Evolutionary conservation across 2,329 filamentous ascomycete genomes (phyloP).

Genomic region (Monosporascus sp.): DNA sequence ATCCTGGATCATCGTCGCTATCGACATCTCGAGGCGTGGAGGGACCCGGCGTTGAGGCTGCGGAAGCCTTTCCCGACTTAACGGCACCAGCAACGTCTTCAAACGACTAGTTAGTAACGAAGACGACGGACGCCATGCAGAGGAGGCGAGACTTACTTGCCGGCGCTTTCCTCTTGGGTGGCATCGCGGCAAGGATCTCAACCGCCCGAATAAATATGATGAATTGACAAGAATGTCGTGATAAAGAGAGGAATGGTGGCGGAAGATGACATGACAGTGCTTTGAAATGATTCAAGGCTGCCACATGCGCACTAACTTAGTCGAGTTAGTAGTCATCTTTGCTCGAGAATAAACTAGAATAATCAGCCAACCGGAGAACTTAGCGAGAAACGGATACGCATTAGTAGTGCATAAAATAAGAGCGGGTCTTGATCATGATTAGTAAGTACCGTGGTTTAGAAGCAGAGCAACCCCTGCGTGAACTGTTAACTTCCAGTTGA

Average conservation of each 20-base stretch:
- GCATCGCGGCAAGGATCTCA: constrained; percentile 42
- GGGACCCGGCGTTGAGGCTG: constrained; percentile 54
- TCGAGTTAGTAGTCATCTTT: too few relatives aligned
- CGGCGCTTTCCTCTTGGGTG: constrained; percentile 65
- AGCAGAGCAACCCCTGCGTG: too few relatives aligned
- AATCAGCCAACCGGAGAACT: too few relatives aligned
- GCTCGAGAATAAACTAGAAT: too few relatives aligned
- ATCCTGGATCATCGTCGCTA: constrained; percentile 39
- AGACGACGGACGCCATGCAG: background rate
- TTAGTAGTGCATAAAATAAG: too few relatives aligned
- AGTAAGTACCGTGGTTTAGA: too few relatives aligned
- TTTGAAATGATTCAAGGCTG: background rate
- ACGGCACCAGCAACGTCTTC: constrained; percentile 39
- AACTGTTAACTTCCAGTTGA: too few relatives aligned
- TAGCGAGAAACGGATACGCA: too few relatives aligned
- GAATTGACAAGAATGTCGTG: background rate
- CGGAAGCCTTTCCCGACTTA: constrained; percentile 53
- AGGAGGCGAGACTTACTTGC: constrained; percentile 34
- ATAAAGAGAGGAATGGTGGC: background rate
- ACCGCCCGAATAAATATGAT: background rate
- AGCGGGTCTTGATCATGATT: too few relatives aligned
- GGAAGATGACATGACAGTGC: background rate
- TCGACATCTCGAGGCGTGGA: constrained; percentile 54
- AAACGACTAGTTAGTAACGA: constrained; percentile 27
- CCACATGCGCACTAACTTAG: too few relatives aligned